These are phyloP conservation scores for Elaeagnus macrophylla DNA, from an alignment of 306 rosid species.

Conservation along the genomic window DNA sequence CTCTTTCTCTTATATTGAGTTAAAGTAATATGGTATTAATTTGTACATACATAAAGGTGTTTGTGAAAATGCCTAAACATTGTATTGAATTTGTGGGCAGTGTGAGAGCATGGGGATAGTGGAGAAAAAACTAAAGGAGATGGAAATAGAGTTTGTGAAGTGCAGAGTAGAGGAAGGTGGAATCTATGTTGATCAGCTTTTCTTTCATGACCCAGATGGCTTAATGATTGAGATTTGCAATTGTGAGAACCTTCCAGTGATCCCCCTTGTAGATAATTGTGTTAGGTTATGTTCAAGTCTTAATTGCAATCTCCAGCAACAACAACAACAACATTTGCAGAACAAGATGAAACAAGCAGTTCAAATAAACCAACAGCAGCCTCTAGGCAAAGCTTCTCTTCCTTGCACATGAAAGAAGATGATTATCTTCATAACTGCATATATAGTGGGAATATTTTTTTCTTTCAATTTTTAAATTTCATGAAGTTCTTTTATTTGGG, in stretches of 20 bases:
- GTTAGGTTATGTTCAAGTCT: conserved; percentile 30
- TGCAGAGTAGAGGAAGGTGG: conserved; percentile 55
- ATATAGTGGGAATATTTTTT: no score
- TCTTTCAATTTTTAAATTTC: no score
- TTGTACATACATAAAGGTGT: no score
- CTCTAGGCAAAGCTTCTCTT: not conserved
- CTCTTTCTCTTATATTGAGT: no score
- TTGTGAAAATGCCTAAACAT: no score
- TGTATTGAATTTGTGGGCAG: conserved; percentile 15
- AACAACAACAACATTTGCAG: conserved; percentile 2
- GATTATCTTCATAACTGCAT: no score
- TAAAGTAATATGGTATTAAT: no score
- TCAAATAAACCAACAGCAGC: conserved; percentile 12
- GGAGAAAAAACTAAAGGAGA: conserved; percentile 48
- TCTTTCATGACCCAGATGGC: conserved; percentile 87
- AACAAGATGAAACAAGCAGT: no score
- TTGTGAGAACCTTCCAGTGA: conserved; percentile 62
- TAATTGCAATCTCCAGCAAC: conserved; percentile 27
- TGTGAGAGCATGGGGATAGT: conserved; percentile 54
- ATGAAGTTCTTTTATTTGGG: no score
- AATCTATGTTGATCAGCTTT: conserved; percentile 57
- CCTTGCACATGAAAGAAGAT: no score
- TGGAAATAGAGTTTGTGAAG: conserved; percentile 54
- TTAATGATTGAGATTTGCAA: conserved; percentile 74
- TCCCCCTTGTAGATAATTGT: conserved; percentile 26